A percentile compares a stretch with the other conserved stretches of the same genome.
These are phyloP conservation scores for Cicer yamashitae DNA, from an alignment of 306 rosid species.

Conservation along the genomic window DNA sequence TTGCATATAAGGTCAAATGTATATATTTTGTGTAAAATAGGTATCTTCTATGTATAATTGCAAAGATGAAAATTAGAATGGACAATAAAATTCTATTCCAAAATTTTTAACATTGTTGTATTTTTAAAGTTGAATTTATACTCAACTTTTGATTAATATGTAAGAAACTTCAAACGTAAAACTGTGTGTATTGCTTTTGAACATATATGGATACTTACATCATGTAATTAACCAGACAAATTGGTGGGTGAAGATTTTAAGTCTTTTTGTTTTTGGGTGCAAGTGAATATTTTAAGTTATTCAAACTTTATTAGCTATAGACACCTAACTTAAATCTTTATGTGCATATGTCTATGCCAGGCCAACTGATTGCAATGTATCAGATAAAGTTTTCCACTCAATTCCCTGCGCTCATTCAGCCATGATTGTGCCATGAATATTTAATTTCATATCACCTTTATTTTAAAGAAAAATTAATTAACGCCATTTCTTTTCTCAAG, in stretches of 20 bases:
- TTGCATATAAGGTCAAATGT: neutral
- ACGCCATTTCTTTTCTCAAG: neutral
- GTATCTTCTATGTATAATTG: too few relatives aligned
- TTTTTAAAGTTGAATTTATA: too few relatives aligned
- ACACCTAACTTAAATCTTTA: constrained; percentile 28
- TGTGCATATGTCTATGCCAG: neutral
- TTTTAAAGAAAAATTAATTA: neutral
- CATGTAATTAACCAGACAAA: constrained; percentile 37
- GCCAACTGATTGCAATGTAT: constrained; percentile 41
- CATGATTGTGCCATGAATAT: constrained; percentile 25
- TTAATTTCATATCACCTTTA: constrained; percentile 19
- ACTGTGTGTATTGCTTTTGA: constrained; percentile 19
- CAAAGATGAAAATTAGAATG: too few relatives aligned
- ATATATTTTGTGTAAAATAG: too few relatives aligned
- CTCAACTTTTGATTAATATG: too few relatives aligned
- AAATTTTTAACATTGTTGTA: too few relatives aligned
- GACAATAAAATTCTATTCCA: too few relatives aligned
- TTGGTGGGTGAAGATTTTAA: constrained; percentile 39
- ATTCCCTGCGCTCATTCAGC: constrained; percentile 42
- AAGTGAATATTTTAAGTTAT: neutral
- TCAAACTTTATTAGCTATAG: constrained; percentile 35
- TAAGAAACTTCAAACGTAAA: too few relatives aligned
- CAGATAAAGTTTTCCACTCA: constrained; percentile 40
- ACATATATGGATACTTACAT: constrained; percentile 27
- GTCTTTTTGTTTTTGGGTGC: too few relatives aligned